These are phyloP conservation scores for Neoboletus magnificus DNA, from an alignment of 768 basidiomycete genomes.

Conservation along the genomic window DNA sequence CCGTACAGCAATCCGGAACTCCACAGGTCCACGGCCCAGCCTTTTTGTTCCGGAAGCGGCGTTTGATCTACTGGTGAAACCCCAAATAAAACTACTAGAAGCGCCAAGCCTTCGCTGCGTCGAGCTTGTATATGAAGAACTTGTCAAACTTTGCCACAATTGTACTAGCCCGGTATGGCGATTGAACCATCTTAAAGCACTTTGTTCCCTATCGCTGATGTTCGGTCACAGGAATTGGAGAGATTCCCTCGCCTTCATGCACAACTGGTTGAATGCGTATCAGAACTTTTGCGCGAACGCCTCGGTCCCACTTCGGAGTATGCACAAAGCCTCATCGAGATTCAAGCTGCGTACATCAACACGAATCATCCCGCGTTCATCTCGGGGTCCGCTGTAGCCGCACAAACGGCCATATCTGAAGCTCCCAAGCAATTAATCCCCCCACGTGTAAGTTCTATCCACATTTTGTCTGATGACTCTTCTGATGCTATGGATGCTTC, in stretches of 20 bases:
- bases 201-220: slow-evolving; percentile 12
- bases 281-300: slow-evolving; percentile 90
- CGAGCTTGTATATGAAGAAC: slow-evolving; percentile 96
- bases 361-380: slow-evolving; percentile 98
- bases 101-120: slow-evolving; percentile 94
- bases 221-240: slow-evolving; percentile 72
- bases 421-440: slow-evolving; percentile 42
- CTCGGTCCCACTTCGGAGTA: slow-evolving; percentile 97
- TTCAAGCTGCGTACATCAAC: slow-evolving; percentile 99
- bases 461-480: slow-evolving; percentile 3
- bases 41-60: slow-evolving; percentile 97
- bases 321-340: slow-evolving; percentile 90
- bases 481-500: slow-evolving; percentile 14
- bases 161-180: slow-evolving; percentile 82
- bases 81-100: slow-evolving; percentile 95
- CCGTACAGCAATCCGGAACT: slow-evolving; percentile 96
- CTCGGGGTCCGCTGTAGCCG: slow-evolving; percentile 65
- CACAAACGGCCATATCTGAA: slow-evolving; percentile 45
- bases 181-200: not conserved
- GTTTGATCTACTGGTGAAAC: slow-evolving; percentile 95
- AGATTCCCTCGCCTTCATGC: slow-evolving; percentile 93
- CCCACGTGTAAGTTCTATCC: slow-evolving; percentile 48
- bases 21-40: slow-evolving; percentile 94
- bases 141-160: slow-evolving; percentile 99
- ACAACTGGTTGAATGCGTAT: slow-evolving; percentile 94